Percentiles rank a stretch among this genome's conserved stretches.
phyloP scores from a whole-genome alignment of 2,329 filamentous ascomycete genomes.

The Exophiala aquamarina region DNA sequence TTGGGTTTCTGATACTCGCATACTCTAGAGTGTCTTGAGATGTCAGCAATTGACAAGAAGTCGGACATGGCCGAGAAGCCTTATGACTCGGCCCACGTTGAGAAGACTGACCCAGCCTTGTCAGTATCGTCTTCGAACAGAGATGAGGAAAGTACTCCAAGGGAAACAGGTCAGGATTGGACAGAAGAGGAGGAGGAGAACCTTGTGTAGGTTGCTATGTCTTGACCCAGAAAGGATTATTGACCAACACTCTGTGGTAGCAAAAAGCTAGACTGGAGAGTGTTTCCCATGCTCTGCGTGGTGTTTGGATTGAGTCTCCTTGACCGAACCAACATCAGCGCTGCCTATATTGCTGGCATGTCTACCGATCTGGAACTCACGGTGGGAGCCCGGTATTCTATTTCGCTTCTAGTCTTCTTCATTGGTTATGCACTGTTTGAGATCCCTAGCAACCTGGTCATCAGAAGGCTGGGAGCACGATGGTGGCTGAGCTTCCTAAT shows the following conservation, averaged over 20 bases:
- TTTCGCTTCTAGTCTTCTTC: conserved; percentile 25
- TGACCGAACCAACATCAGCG: conserved; percentile 10
- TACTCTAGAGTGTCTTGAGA: not conserved
- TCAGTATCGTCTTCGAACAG: not conserved
- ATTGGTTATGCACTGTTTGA: conserved; percentile 28
- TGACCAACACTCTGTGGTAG: not conserved
- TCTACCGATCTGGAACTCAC: conserved; percentile 30
- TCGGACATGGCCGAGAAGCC: not conserved
- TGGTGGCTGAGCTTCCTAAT: conserved; percentile 38
- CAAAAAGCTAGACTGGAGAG: conserved; percentile 12
- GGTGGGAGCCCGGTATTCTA: not conserved
- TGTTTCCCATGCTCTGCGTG: conserved; percentile 18
- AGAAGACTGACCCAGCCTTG: not conserved
- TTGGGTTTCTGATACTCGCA: too few relatives aligned
- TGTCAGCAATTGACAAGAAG: not conserved
- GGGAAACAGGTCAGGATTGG: conserved; percentile 1
- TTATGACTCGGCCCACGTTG: not conserved
- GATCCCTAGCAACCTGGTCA: conserved; percentile 36
- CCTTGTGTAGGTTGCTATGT: not conserved
- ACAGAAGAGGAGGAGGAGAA: conserved; percentile 2
- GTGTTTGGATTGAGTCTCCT: conserved; percentile 15
- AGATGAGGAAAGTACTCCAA: not conserved
- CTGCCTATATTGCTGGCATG: conserved; percentile 65
- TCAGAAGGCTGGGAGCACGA: conserved; percentile 60
- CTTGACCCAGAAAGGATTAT: not conserved